A percentile compares a stretch with the other conserved stretches of the same genome.
These are phyloP conservation scores for Geotrichum carabidarum DNA, from an alignment of 1,139 yeast species.

Conservation along the genomic window DNA sequence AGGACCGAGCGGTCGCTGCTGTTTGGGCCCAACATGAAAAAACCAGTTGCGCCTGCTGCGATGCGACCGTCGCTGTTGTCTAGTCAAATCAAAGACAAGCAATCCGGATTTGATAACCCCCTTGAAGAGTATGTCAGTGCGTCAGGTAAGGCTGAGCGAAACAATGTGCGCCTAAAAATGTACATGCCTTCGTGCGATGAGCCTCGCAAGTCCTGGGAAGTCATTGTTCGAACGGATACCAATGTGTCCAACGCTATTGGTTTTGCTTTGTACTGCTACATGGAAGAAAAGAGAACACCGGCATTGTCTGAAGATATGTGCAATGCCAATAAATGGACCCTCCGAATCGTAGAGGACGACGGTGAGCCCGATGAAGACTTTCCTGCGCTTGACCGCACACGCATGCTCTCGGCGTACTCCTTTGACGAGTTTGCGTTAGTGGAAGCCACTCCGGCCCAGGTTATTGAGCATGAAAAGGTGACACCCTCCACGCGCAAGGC, in stretches of 20 bases:
- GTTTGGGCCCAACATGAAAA: conserved; percentile 12
- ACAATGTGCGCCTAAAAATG: conserved; percentile 36
- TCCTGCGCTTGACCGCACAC: conserved; percentile 43
- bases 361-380: conserved; percentile 47
- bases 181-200: conserved; percentile 37
- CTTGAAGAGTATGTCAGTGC: conserved; percentile 41
- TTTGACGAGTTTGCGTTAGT: conserved; percentile 46
- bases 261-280: conserved; percentile 38
- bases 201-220: conserved; percentile 37
- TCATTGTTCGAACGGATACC: conserved; percentile 40
- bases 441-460: conserved; percentile 38
- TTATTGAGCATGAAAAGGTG: conserved; percentile 33
- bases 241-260: conserved; percentile 43
- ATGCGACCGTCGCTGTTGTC: conserved; percentile 27
- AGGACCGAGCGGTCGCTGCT: not conserved
- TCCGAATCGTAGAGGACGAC: conserved; percentile 44
- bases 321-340: conserved; percentile 42
- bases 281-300: conserved; percentile 33
- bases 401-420: conserved; percentile 41
- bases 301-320: conserved; percentile 31
- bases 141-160: conserved; percentile 39
- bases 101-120: conserved; percentile 37
- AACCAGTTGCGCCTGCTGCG: not conserved
- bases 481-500: conserved; percentile 31
- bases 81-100: conserved; percentile 31